Percentiles rank a stretch among this genome's conserved stretches.
These are phyloP conservation scores for Ophiocordyceps unilateralis DNA, from an alignment of 2,329 filamentous ascomycete species.

Conservation along the genomic window DNA sequence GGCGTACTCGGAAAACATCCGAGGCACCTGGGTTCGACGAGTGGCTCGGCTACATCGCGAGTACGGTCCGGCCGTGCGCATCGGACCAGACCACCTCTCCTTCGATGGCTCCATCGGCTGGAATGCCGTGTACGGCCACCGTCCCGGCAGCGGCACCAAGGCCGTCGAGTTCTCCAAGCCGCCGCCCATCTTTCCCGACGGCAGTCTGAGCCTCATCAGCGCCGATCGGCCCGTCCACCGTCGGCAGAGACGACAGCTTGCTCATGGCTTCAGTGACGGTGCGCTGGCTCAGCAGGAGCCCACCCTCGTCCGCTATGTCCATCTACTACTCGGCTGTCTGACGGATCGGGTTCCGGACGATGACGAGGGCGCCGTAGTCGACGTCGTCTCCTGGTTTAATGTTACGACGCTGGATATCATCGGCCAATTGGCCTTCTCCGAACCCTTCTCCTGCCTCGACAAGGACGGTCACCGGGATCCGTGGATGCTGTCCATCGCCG, in stretches of 20 bases:
- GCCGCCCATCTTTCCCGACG: slow-evolving; percentile 1
- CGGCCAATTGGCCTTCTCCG: slow-evolving; percentile 23
- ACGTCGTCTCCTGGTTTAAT: slow-evolving; percentile 18
- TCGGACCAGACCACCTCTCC: slow-evolving; percentile 21
- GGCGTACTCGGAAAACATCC: slow-evolving; percentile 6
- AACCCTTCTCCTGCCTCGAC: slow-evolving; percentile 20
- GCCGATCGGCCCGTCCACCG: slow-evolving; percentile 6
- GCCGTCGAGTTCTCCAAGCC: slow-evolving; percentile 4
- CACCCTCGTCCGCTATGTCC: slow-evolving; percentile 10
- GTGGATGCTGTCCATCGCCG: slow-evolving; percentile 9
- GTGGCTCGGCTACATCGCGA: slow-evolving; percentile 7
- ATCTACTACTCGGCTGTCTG: slow-evolving; percentile 9
- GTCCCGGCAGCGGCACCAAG: slow-evolving; percentile 4
- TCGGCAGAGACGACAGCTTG: slow-evolving; percentile 9
- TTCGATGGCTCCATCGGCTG: slow-evolving; percentile 17
- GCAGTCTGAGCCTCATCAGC: slow-evolving; percentile 5
- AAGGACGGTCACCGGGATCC: slow-evolving; percentile 9
- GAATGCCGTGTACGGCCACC: slow-evolving; percentile 14
- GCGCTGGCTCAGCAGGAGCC: slow-evolving; percentile 14
- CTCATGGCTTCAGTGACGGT: slow-evolving; percentile 13
- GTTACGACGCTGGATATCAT: slow-evolving; percentile 24
- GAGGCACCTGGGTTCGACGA: slow-evolving; percentile 6
- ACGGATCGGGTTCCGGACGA: slow-evolving; percentile 3
- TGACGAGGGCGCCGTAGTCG: slow-evolving; percentile 2
- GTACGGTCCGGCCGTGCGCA: slow-evolving; percentile 19